Evolutionary conservation across 2,329 filamentous ascomycete genomes (phyloP), one percentile per base, ranked within the genome.

Genomic region (Paramyrothecium sp.): DNA sequence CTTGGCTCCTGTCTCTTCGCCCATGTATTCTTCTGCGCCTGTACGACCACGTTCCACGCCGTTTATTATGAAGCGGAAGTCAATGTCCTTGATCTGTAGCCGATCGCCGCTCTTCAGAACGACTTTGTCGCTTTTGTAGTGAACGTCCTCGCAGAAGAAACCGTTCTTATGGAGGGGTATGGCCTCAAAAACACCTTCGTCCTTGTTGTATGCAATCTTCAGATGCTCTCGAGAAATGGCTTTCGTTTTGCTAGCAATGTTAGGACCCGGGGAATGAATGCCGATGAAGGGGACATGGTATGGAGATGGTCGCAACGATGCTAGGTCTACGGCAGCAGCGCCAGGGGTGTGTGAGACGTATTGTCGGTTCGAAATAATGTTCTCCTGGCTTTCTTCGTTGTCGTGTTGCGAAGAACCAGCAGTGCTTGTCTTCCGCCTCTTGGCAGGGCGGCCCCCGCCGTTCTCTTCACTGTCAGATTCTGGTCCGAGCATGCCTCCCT

Each of bases 181-280:
- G 51, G 89, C 84, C 67, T 91, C 85, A 65, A 91, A 93, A 7
- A 84, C 76, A 20, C 84, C 79, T 46, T 79, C 79, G 13, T 84
- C 76, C 60, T 83, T 78, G 65, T 90, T 89, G 73, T 88, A 93
- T 51, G 83, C 78, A 63, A 94, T 91, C 65, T 86, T 88, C 52
- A 91, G 77, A 69, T 94, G 90, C 63, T 89, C 78, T 59, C 89
- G 80, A 3, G 90, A 93, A 55, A 93, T 92, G 53, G 83, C 84
- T 67, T 89, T 90, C 53, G 89, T 90, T 60, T 83, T 85, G 58
- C 72, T 78, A 3, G 85, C 82, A 59, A 85, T 84, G 52, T 84
- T 78, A 5, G 82, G 82, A 2, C 83, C 82, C 0, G 85, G 86
- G 3, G 89, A 90, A 69, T 92, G 90, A 49, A 93, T 90, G 34